Conservation (phyloP, 441 rosid genomes). For the Jatropha multifida region DNA sequence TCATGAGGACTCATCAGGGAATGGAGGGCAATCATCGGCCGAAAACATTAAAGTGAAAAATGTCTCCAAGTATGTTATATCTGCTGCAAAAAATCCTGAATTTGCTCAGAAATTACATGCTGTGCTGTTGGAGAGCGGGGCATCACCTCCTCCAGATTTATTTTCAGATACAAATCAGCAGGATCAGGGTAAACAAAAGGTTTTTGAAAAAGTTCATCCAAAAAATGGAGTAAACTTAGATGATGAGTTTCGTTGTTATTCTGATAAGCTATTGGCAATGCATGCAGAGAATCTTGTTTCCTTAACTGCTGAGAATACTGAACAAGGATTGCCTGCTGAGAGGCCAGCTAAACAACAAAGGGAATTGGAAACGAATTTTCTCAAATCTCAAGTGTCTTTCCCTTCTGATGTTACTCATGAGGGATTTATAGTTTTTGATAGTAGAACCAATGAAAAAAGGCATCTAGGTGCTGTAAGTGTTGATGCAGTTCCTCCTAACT, state of each 20-base stretch:
- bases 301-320: conserved; percentile 23
- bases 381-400: conserved; percentile 34
- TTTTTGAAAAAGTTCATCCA: conserved; percentile 36
- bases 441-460: conserved; percentile 31
- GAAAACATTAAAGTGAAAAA: conserved; percentile 83
- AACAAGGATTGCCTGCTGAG: conserved; percentile 37
- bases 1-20: conserved; percentile 43
- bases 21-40: conserved; percentile 55
- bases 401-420: conserved; percentile 35
- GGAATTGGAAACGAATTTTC: conserved; percentile 38
- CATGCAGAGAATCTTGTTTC: conserved; percentile 29
- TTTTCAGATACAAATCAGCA: conserved; percentile 58
- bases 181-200: conserved; percentile 39
- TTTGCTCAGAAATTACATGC: conserved; percentile 94
- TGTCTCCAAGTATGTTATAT: conserved; percentile 83
- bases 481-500: conserved; percentile 24
- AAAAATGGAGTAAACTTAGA: conserved; percentile 33
- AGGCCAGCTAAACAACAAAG: conserved; percentile 35
- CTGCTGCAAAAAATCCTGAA: conserved; percentile 90
- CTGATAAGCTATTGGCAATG: conserved; percentile 36
- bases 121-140: conserved; percentile 89
- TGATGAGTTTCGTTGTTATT: conserved; percentile 25
- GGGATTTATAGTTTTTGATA: conserved; percentile 29
- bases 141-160: conserved; percentile 88
- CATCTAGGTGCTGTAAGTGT: conserved; percentile 24